phyloP scores from a whole-genome alignment of 2,329 filamentous ascomycete genomes.

The Colletotrichum spinosum region DNA sequence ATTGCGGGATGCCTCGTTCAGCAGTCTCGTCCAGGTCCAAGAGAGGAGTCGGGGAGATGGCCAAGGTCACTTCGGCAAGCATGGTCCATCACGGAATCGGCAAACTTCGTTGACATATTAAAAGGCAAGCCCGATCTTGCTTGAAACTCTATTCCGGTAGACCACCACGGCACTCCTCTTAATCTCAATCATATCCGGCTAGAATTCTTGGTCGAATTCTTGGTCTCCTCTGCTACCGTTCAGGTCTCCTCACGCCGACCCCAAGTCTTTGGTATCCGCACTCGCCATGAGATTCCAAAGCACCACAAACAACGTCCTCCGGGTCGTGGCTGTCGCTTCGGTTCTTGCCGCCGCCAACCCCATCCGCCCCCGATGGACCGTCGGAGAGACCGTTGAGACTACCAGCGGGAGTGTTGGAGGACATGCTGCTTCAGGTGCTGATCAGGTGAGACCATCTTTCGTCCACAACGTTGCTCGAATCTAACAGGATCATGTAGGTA shows the following conservation, averaged over 20 bases:
- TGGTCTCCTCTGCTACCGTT: conserved; percentile 1
- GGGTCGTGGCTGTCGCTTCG: conserved; percentile 15
- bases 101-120: conserved; percentile 35
- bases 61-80: conserved; percentile 12
- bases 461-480: too few relatives aligned
- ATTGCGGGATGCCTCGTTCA: conserved; percentile 9
- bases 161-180: conserved; percentile 17
- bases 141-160: neutral
- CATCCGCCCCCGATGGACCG: conserved; percentile 18
- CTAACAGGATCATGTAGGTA: conserved; percentile 17
- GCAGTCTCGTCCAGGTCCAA: neutral
- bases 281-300: conserved; percentile 29
- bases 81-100: conserved; percentile 14
- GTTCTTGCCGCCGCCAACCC: conserved; percentile 10
- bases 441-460: conserved; percentile 7
- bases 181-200: conserved; percentile 6
- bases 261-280: conserved; percentile 27
- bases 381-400: conserved; percentile 27
- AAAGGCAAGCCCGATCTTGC: conserved; percentile 18
- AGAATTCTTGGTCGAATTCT: neutral
- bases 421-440: conserved; percentile 25
- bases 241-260: conserved; percentile 13
- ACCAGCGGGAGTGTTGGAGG: conserved; percentile 28
- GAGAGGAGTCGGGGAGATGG: conserved; percentile 6
- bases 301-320: conserved; percentile 21